These are phyloP conservation scores for Heimioporus sp. DNA, from an alignment of 768 basidiomycete genomes.

Conservation along the genomic window DNA sequence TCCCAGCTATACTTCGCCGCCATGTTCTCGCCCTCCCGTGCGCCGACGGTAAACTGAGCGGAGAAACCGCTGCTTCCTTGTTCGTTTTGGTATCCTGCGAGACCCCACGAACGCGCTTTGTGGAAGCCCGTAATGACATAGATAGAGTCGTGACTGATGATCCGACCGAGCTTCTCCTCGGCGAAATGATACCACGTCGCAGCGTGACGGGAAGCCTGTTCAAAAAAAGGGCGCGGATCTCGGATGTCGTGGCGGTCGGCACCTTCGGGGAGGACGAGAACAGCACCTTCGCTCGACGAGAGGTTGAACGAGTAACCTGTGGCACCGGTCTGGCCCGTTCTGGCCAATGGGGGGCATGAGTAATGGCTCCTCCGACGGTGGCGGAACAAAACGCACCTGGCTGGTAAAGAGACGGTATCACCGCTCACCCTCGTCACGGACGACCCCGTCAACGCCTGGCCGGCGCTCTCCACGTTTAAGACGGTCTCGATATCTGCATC, in stretches of 20 bases:
- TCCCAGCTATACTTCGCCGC: conserved; percentile 18
- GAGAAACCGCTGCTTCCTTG: not conserved
- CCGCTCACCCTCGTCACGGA: conserved; percentile 11
- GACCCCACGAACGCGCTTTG: conserved; percentile 29
- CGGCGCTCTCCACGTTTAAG: conserved; percentile 7
- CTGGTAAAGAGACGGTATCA: not conserved
- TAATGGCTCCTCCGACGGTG: not conserved
- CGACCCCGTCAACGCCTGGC: conserved; percentile 6
- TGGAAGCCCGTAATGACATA: conserved; percentile 33
- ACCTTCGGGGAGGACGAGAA: conserved; percentile 35
- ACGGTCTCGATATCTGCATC: conserved; percentile 17
- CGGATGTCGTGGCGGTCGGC: conserved; percentile 25
- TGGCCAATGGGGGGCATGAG: not conserved
- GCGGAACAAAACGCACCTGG: conserved; percentile 5
- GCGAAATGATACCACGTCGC: conserved; percentile 32
- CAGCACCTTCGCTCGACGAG: conserved; percentile 28
- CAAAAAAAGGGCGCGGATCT: conserved; percentile 23
- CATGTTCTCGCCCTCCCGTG: conserved; percentile 3
- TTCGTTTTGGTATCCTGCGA: conserved; percentile 21
- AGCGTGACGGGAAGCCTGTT: conserved; percentile 26
- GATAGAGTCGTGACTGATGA: conserved; percentile 29
- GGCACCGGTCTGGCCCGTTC: not conserved
- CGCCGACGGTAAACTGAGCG: conserved; percentile 14
- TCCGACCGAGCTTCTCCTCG: conserved; percentile 23
- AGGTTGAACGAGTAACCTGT: conserved; percentile 12